phyloP scores from a whole-genome alignment of 164 flowering plant species.

The Dillenia suffruticosa region DNA sequence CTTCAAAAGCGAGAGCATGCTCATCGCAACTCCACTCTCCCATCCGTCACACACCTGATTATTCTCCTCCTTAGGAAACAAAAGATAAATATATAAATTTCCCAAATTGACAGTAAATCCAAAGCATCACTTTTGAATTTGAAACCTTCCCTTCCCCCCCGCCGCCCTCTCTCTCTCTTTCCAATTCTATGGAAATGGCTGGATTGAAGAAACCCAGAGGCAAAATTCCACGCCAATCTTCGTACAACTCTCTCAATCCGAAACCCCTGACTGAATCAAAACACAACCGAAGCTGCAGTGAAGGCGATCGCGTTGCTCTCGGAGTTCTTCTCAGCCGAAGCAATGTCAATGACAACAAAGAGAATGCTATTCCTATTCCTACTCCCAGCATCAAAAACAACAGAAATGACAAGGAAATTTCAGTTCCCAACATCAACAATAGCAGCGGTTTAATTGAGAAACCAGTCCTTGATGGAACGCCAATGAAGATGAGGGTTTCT shows the following conservation, averaged over 20 bases:
- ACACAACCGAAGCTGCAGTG: conserved; percentile 42
- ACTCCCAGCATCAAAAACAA: neutral
- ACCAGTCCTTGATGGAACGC: conserved; percentile 19
- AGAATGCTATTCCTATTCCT: neutral
- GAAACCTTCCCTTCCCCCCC: neutral
- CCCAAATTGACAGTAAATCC: too few relatives aligned
- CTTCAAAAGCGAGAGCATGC: too few relatives aligned
- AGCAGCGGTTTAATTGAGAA: conserved; percentile 6
- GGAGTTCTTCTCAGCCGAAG: conserved; percentile 23
- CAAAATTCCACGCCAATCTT: conserved; percentile 29
- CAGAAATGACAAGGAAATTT: conserved; percentile 40
- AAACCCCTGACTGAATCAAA: conserved; percentile 49
- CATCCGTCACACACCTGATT: too few relatives aligned
- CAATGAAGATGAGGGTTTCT: conserved; percentile 19
- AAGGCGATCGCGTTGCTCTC: conserved; percentile 17
- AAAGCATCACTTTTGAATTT: neutral
- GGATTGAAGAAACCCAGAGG: conserved; percentile 28
- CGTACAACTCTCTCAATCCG: conserved; percentile 43
- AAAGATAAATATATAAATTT: too few relatives aligned
- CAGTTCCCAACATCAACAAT: conserved; percentile 15
- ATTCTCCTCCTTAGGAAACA: too few relatives aligned
- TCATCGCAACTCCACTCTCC: too few relatives aligned
- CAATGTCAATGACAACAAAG: conserved; percentile 5
- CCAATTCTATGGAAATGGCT: conserved; percentile 24
- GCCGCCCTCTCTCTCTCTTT: neutral